Percentiles rank a stretch among this genome's conserved stretches.
phyloP scores from a whole-genome alignment of 2,329 filamentous ascomycete genomes.

The Calonectria pseudoreteaudii region DNA sequence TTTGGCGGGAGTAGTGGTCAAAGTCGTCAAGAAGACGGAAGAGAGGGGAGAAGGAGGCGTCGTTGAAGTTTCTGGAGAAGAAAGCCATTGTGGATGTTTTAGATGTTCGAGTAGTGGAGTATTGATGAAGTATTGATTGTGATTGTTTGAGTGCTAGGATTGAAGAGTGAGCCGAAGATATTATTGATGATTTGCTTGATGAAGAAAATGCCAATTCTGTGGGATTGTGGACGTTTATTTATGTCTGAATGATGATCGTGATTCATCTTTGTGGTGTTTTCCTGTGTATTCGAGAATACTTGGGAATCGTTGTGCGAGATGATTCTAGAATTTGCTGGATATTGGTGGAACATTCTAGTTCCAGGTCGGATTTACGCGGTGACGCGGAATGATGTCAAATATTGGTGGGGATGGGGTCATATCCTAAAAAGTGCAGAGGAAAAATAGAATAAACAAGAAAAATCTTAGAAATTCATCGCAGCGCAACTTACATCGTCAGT shows the following conservation, averaged over 20 bases:
- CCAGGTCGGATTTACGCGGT: too few species aligned
- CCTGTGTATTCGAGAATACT: conserved; percentile 30
- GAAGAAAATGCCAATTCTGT: conserved; percentile 25
- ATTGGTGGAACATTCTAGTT: conserved; percentile 32
- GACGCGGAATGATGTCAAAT: background rate
- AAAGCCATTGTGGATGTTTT: conserved; percentile 65
- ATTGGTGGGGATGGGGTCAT: background rate
- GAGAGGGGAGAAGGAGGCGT: conserved; percentile 68
- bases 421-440: background rate
- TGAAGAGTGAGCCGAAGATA: conserved; percentile 37
- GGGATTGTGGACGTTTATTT: conserved; percentile 41
- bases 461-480: background rate
- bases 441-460: background rate
- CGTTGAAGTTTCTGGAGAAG: conserved; percentile 65
- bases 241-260: conserved; percentile 38
- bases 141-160: conserved; percentile 37
- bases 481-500: rapidly evolving
- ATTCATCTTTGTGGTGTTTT: conserved; percentile 27
- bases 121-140: conserved; percentile 40
- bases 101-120: conserved; percentile 6
- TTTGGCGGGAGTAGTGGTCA: conserved; percentile 65
- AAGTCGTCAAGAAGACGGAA: conserved; percentile 75
- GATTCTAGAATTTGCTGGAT: conserved; percentile 43
- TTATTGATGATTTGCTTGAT: conserved; percentile 41
- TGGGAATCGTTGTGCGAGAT: conserved; percentile 30